Evolutionary conservation across 2,329 filamentous ascomycete genomes (phyloP), one percentile per base, ranked within the genome.

Genomic region (Fusarium incarnatum): DNA sequence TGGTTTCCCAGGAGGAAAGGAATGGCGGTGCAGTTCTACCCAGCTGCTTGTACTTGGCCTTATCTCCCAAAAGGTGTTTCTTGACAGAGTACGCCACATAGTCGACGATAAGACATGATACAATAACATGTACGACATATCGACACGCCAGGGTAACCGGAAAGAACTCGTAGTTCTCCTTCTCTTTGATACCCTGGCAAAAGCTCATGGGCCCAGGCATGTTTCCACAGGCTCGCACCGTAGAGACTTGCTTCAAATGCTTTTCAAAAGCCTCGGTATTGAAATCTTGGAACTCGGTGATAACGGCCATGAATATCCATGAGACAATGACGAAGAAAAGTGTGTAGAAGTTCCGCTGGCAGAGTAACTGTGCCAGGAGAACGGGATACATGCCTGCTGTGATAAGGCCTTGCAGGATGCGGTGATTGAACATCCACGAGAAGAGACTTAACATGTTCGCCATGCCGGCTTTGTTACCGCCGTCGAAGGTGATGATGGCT

Each of bases 151-250:
- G 12, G 0, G 59, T 62, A 0, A 37, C 4, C 1, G 15, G 4
- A 10, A 62, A 60, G 25, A 62, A 60, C 8, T 52, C 59, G 0
- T 62, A 62, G 9, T 23, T 45, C 4, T 25, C 13, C 13, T 42
- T 61, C 6, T 50, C 37, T 8, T 61, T 61, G 13, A 60, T 60
- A 20, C 56, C 42, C 9, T 60, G 46, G 0, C 59, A 62, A 8
- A 60, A 62, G 5, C 46, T 60, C 59, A 62, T 62, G 0, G 46
- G 56, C 0, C 59, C 56, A 11, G 59, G 59, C 20, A 40, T 60
- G 0, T 44, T 18, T 13, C 59, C 59, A 18, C 59, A 62, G 0
- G 20, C 30, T 1, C 4, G 18, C 0, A 62, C 37, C 0, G 28
- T 28, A 1, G 56, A 62, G 4, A 60, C 40, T 6, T 60, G 56